Evolutionary conservation across 208 protist species (phyloP), one percentile per base, ranked within the genome.

Genomic region (Leishmania amazonensis): DNA sequence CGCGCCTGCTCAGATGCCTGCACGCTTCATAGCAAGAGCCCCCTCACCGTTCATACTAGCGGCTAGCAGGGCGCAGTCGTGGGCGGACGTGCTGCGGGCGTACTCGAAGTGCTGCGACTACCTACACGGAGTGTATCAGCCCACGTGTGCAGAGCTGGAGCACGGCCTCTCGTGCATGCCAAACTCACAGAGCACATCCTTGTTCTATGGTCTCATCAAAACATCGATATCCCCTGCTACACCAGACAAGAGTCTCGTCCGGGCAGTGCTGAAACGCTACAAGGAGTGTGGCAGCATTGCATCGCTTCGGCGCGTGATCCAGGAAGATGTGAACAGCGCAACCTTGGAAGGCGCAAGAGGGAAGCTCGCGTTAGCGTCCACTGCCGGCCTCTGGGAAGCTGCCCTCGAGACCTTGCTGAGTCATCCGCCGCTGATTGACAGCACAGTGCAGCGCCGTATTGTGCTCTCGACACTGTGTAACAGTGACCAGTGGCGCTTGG

Each of bases 201-300:
- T 94, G 19, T 96, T 97, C 74, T 97, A 97, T 67, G 81, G 57
- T 31, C 70, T 97, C 24, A 71, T 96, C 28, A 97, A 97, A 58
- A 82, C 60, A 19, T 73, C 79, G 15, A 87, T 84, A 79, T 83
- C 87, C 1, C 51, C 84, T 11, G 21, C 68, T 8, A 79, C 54
- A 21, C 85, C 91, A 9, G 83, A 91, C 24, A 81, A 57, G 28
- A 78, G 76, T 13, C 73, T 96, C 7, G 92, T 94, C 11, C 60
- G 85, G 6, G 80, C 85, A 5, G 91, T 88, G 40, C 77, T 97
- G 68, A 75, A 85, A 28, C 81, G 87, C 9, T 96, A 89, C 81
- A 92, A 92, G 76, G 67, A 80, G 15, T 81, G 60, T 17, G 82
- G 87, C 28, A 92, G 91, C 86, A 64, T 89, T 17, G 75, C 79